Evolutionary conservation across 345 rosid genomes (phyloP), one percentile per base, ranked within the genome.

Genomic region (Reutealis trisperma): DNA sequence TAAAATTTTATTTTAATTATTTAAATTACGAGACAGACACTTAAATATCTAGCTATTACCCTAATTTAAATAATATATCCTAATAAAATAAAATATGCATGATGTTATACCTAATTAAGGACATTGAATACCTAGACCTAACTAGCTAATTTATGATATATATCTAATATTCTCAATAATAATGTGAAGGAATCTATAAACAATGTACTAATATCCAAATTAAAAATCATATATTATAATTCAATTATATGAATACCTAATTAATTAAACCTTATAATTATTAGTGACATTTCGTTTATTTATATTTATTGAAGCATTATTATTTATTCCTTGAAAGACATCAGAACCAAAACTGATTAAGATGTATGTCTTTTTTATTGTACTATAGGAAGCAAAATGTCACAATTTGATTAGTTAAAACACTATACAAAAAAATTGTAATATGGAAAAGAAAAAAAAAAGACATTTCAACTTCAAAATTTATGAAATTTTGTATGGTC

Each of bases 381-480:
- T 37, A 37, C 41, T 5, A 6, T 37, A 4, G 41, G 41, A 37
- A 37, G 41, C 41, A 37, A 37, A 37, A 37, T 37, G 58, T 47
- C 72, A 68, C 58, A 65, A 65, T 65, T 37, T 19, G 13, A 65
- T 65, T 65, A 64, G 49, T 64, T 64, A 64, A 42, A 27, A 30
- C 11, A 63, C 67, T 32, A 11, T 7, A 63, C 11, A 37, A 0
- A 67, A 21, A 67, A 19, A 11, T 4, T 67, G 27, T 2, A 45
- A 67, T 11, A 45, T 67, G 30, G 71, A 22, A 67, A 67, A n/a
- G 4, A 34, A 34, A 34, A 34, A 2, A 34, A 34, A 34, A 34
- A 1, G 37, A 34, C 1, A 34, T 34, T 34, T 34, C 37, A 34
- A 34, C 30, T 27, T 27, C 30, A 27, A 27, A 27, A 27, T 27